phyloP scores from a whole-genome alignment of 2,329 filamentous ascomycete species.

The Stagonosporopsis cucurbitacearum region DNA sequence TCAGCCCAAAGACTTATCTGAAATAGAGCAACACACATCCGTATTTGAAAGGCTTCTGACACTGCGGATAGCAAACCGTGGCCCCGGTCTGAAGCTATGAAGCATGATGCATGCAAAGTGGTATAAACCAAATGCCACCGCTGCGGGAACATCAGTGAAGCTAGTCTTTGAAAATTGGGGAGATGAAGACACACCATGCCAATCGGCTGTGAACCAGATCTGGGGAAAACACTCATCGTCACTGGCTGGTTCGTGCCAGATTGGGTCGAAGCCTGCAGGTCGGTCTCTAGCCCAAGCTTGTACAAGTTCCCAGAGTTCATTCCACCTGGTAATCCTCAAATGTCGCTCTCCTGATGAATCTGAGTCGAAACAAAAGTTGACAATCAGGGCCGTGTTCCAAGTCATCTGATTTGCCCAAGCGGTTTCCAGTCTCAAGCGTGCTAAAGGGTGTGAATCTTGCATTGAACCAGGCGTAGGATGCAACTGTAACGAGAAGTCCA shows the following conservation, averaged over 20 bases:
- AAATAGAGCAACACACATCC: conserved; percentile 25
- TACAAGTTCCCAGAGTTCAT: conserved; percentile 32
- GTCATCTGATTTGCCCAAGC: conserved; percentile 44
- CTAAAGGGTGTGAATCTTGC: conserved; percentile 33
- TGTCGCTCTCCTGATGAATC: conserved; percentile 20
- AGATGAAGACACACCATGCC: conserved; percentile 33
- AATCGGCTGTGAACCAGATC: conserved; percentile 40
- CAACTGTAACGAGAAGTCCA: conserved; percentile 38
- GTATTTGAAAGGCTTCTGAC: conserved; percentile 23
- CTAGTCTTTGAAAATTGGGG: too few relatives aligned
- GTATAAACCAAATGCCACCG: conserved; percentile 34
- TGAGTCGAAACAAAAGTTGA: conserved; percentile 40
- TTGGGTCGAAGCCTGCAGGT: conserved; percentile 37
- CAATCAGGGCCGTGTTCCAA: conserved; percentile 40
- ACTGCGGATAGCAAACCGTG: conserved; percentile 36
- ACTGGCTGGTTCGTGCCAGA: conserved; percentile 30
- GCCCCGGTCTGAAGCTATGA: conserved; percentile 39
- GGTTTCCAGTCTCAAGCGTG: conserved; percentile 37
- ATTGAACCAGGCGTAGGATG: conserved; percentile 32
- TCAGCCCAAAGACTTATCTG: conserved; percentile 5
- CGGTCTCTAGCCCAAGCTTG: conserved; percentile 34
- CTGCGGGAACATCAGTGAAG: conserved; percentile 17
- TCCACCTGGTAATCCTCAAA: conserved; percentile 25
- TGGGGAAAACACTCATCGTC: conserved; percentile 28
- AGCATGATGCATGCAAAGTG: conserved; percentile 41